A percentile compares a stretch with the other conserved stretches of the same genome.
phyloP scores from a whole-genome alignment of 78 protist species.

The Anaeramoeba flamelloides region DNA sequence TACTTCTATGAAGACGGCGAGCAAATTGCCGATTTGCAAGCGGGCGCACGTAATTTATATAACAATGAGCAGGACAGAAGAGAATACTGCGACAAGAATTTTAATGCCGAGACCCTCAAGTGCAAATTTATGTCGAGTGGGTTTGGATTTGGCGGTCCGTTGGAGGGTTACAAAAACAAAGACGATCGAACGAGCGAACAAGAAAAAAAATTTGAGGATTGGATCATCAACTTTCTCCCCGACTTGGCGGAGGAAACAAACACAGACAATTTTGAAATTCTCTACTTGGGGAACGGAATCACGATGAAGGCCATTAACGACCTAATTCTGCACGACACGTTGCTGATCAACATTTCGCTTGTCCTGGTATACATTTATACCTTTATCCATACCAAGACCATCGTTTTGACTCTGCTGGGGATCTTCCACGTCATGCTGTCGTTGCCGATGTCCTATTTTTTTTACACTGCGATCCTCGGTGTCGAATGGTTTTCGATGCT shows the following conservation, averaged over 20 bases:
- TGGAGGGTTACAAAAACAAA: not conserved
- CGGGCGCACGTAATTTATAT: too few species aligned
- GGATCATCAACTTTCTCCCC: not conserved
- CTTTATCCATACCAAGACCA: constrained; percentile 2
- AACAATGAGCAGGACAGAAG: too few species aligned
- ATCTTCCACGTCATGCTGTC: constrained; percentile 21
- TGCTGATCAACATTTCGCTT: constrained; percentile 2
- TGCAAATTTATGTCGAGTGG: not conserved
- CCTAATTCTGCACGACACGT: constrained; percentile 10
- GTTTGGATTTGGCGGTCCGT: not conserved
- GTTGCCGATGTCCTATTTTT: constrained; percentile 17
- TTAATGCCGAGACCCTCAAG: not conserved
- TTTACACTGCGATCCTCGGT: constrained; percentile 7
- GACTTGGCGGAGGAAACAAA: not conserved
- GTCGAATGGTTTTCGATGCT: constrained; percentile 3
- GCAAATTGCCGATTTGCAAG: too few species aligned
- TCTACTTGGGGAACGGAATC: constrained; percentile 7
- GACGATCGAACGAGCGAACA: not conserved
- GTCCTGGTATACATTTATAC: constrained; percentile 21
- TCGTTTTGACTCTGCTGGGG: constrained; percentile 15
- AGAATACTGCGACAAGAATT: not conserved
- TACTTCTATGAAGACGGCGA: too few species aligned
- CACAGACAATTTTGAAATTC: not conserved
- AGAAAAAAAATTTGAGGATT: not conserved
- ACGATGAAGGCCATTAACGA: not conserved